Evolutionary conservation across 2,329 filamentous ascomycete species (phyloP), one percentile per base, ranked within the genome.

Genomic region (Dactylellina leptospora): DNA sequence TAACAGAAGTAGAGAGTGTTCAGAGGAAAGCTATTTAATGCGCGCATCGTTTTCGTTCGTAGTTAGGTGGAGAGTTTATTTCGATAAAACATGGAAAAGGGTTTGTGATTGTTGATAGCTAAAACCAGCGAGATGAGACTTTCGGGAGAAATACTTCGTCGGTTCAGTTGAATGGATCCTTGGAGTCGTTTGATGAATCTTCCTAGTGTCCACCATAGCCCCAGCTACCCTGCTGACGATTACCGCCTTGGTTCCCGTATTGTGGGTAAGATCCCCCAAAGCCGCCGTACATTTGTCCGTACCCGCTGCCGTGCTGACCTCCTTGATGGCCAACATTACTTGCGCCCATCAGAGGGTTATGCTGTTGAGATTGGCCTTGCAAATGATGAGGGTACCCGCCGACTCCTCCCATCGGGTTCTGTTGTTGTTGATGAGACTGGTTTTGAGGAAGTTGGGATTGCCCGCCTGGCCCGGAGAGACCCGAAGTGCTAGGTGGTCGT

Each of bases 381-480:
- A 74, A 27, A 30, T 74, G 73, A 16, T 74, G 73, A 50, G 73
- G 73, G 10, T 74, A 74, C 5, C 66, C 72, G 4, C 48, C 66
- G 40, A 50, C 60, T 6, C 50, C 60, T 36, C 60, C 60, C 59
- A 72, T 72, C 4, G 55, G 68, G 28, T 44, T 64, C 23, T 71
- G 66, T 44, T 64, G 59, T 47, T 74, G 73, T 23, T 64, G 66
- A 18, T 72, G 73, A 13, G 54, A 62, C 20, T 61, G 74, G 33
- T 74, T 74, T 56, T 77, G 76, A 25, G 75, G 74, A 47, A 30
- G 70, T 59, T 55, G 76, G 58, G 48, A 71, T 73, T 62, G 73
- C 25, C 56, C 71, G 45, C 6, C 74, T 70, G 45, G 75, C 74
- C 56, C 75, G 72, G 22, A 75, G 72, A 59, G 76, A 75, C 51